Percentiles rank a stretch among this genome's conserved stretches.
phyloP scores from a whole-genome alignment of 2,329 filamentous ascomycete species.

The Diaporthe nobilis region DNA sequence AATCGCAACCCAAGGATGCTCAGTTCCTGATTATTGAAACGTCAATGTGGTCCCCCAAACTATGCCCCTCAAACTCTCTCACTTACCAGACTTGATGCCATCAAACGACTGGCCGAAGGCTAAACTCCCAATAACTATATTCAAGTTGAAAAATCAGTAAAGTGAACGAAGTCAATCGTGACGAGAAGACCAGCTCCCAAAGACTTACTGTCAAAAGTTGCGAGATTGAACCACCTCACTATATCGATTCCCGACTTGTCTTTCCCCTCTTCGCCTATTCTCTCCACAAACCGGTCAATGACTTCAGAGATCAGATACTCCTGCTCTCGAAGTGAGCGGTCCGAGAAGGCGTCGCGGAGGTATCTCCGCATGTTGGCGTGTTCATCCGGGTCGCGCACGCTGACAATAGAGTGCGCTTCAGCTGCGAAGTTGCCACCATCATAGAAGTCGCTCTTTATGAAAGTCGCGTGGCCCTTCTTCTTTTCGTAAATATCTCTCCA shows the following conservation, averaged over 20 bases:
- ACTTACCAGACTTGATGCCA: constrained; percentile 47
- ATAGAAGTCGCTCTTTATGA: constrained; percentile 48
- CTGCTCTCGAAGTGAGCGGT: constrained; percentile 26
- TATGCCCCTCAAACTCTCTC: rapidly evolving
- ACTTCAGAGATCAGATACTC: constrained; percentile 27
- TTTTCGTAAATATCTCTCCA: constrained; percentile 44
- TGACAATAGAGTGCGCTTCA: constrained; percentile 45
- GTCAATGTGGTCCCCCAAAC: neutral
- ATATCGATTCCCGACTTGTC: constrained; percentile 46
- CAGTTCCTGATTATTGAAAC: constrained; percentile 38
- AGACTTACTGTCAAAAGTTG: constrained; percentile 50
- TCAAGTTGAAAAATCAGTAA: neutral
- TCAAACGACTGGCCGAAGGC: constrained; percentile 58
- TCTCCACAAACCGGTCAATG: constrained; percentile 15
- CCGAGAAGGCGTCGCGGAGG: constrained; percentile 44
- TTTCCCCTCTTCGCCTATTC: constrained; percentile 39
- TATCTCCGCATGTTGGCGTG: constrained; percentile 48
- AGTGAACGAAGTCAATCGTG: neutral
- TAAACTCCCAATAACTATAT: constrained; percentile 54
- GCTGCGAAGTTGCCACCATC: constrained; percentile 46
- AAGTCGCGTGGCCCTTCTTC: constrained; percentile 33
- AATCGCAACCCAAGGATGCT: constrained; percentile 49
- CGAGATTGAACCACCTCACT: constrained; percentile 52
- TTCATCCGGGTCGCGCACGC: constrained; percentile 45
- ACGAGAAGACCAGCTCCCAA: neutral